Evolutionary conservation across 2,329 filamentous ascomycete species (phyloP), one percentile per base, ranked within the genome.

Genomic region (Xylaria sp.): DNA sequence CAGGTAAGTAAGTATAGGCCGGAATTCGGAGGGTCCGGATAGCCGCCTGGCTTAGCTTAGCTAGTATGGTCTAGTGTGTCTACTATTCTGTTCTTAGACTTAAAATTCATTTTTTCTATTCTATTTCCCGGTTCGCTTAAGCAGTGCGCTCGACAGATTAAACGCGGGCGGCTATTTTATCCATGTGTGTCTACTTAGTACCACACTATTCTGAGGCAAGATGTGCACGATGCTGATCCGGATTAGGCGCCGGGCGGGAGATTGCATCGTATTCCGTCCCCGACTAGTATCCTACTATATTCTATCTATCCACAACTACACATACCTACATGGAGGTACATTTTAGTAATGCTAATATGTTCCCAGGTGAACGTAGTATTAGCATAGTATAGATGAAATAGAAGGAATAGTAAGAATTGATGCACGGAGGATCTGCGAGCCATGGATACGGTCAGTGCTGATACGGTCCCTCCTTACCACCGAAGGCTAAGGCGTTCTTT

Each of bases 131-230:
- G 36, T 25, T 60, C 59, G 51, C 51, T 54, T 42, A 42, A n/a
- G n/a, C n/a, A n/a, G n/a, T n/a, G n/a, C 53, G 9, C 22, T 51
- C 7, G 33, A 27, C 15, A 27, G 31, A 11, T 64, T 66, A 69
- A 60, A 53, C 67, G 65, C 65, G 65, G 61, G 65, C 67, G 67
- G 57, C 54, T 70, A 63, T 45, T n/a, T n/a, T 55, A 47, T 22
- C 45, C 49, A 47, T 44, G 47, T 33, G 27, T 20, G 7, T 25
- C 6, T 10, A n/a, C n/a, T n/a, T n/a, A n/a, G n/a, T n/a, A n/a
- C 33, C 39, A 58, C 39, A 39, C 51, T 6, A 27, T 22, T n/a
- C 62, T 57, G 63, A 61, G 56, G 61, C 29, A 69, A 58, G 59
- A 62, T 59, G 51, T 22, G 36, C 58, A 61, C 33, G 31, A 45